Percentiles rank a stretch among this genome's conserved stretches.
phyloP scores from a whole-genome alignment of 768 basidiomycete species.

The Amanita polypyramis region DNA sequence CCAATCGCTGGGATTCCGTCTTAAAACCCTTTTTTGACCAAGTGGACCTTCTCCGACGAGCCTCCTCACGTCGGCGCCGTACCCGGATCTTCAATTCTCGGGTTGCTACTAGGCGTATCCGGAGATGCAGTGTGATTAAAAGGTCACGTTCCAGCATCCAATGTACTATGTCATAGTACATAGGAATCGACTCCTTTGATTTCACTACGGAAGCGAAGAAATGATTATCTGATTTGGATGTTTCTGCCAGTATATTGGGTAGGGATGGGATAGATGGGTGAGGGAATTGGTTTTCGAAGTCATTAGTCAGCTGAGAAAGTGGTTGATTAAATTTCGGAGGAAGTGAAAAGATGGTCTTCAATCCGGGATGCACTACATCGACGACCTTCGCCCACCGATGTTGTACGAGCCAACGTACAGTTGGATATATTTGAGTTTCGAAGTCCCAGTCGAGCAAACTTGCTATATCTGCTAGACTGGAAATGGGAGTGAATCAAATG shows the following conservation, averaged over 20 bases:
- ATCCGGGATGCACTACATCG: conserved; percentile 66
- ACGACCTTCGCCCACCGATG: conserved; percentile 86
- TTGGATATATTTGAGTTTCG: conserved; percentile 73
- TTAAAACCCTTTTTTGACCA: conserved; percentile 6
- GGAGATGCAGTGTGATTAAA: conserved; percentile 75
- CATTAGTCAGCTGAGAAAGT: conserved; percentile 38
- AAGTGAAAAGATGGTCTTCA: conserved; percentile 78
- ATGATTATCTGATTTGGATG: conserved; percentile 55
- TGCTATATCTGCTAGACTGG: conserved; percentile 70
- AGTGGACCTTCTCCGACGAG: conserved; percentile 20
- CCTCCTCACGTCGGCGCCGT: conserved; percentile 30
- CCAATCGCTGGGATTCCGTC: conserved; percentile 5
- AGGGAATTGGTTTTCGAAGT: conserved; percentile 56
- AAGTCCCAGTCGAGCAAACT: conserved; percentile 76
- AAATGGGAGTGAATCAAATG: not conserved
- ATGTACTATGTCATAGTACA: conserved; percentile 74
- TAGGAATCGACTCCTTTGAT: conserved; percentile 50
- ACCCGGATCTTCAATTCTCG: conserved; percentile 65
- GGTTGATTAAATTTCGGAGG: conserved; percentile 51
- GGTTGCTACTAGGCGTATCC: conserved; percentile 76
- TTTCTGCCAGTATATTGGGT: conserved; percentile 59
- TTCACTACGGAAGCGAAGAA: conserved; percentile 76
- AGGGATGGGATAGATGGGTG: conserved; percentile 56
- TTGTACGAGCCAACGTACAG: conserved; percentile 88
- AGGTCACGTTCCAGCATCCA: conserved; percentile 91